Percentiles rank a stretch among this genome's conserved stretches.
phyloP scores from a whole-genome alignment of 768 basidiomycete genomes.

The Cystofilobasidium ferigula region DNA sequence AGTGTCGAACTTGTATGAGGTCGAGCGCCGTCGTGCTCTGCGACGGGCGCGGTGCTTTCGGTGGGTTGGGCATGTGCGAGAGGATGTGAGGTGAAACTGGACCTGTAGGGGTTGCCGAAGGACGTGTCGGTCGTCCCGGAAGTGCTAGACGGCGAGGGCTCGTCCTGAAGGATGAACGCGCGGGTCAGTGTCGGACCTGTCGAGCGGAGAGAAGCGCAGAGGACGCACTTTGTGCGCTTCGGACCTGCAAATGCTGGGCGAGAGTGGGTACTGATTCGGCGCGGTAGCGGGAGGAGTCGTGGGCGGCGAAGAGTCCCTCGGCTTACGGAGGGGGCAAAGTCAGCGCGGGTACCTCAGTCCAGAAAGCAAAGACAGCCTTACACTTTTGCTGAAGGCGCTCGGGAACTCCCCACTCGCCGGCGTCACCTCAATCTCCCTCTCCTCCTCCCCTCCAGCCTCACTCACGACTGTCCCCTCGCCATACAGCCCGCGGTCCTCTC shows the following conservation, averaged over 20 bases:
- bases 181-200: background rate
- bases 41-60: too few relatives aligned
- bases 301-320: too few relatives aligned
- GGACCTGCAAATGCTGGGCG: too few relatives aligned
- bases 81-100: too few relatives aligned
- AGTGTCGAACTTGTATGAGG: too few relatives aligned
- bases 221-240: background rate
- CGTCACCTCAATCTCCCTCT: background rate
- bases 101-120: background rate
- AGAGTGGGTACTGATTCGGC: background rate
- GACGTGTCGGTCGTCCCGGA: background rate
- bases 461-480: constrained; percentile 7
- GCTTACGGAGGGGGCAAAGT: too few relatives aligned
- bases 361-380: background rate
- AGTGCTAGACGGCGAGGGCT: too few relatives aligned
- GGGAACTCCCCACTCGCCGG: background rate
- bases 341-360: too few relatives aligned
- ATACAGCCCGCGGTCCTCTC: background rate
- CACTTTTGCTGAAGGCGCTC: background rate
- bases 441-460: background rate
- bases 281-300: background rate
- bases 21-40: too few relatives aligned
- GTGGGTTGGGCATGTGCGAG: too few relatives aligned
- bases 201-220: background rate
- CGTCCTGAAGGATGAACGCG: too few relatives aligned